Percentiles rank a stretch among this genome's conserved stretches.
Conservation (phyloP, 2,329 filamentous ascomycete species). For the Penicillium concentricum region DNA sequence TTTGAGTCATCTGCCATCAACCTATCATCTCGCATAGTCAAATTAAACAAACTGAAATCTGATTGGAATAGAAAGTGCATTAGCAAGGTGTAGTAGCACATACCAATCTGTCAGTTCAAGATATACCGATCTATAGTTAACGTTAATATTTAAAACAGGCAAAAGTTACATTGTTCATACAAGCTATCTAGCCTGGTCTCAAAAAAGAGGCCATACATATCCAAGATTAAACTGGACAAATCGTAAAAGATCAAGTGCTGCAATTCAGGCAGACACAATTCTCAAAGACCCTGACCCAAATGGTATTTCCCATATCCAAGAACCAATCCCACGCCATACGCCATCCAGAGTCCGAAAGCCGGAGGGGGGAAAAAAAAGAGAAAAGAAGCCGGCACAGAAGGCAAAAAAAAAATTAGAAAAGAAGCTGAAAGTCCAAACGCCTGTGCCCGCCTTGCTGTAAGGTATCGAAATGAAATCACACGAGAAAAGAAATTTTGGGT, state of each 20-base stretch:
- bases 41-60: background rate
- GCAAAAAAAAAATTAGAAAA: conserved; percentile 8
- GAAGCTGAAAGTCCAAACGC: conserved; percentile 20
- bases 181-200: conserved; percentile 17
- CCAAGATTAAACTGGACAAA: conserved; percentile 22
- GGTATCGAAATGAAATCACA: conserved; percentile 19
- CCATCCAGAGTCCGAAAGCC: conserved; percentile 13
- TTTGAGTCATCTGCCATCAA: background rate
- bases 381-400: conserved; percentile 11
- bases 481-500: conserved; percentile 24
- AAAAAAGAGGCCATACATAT: conserved; percentile 9
- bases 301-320: conserved; percentile 25
- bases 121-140: background rate
- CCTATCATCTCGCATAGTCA: background rate
- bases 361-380: background rate
- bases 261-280: conserved; percentile 15
- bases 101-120: background rate
- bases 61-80: background rate
- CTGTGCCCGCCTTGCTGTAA: conserved; percentile 13
- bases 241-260: conserved; percentile 16
- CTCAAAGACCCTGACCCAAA: conserved; percentile 10
- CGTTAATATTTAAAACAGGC: background rate
- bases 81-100: too few species aligned
- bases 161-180: conserved; percentile 22
- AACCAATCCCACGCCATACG: conserved; percentile 21